Conservation (phyloP, 495 filamentous ascomycete genomes). For the Penicillium canescens region DNA sequence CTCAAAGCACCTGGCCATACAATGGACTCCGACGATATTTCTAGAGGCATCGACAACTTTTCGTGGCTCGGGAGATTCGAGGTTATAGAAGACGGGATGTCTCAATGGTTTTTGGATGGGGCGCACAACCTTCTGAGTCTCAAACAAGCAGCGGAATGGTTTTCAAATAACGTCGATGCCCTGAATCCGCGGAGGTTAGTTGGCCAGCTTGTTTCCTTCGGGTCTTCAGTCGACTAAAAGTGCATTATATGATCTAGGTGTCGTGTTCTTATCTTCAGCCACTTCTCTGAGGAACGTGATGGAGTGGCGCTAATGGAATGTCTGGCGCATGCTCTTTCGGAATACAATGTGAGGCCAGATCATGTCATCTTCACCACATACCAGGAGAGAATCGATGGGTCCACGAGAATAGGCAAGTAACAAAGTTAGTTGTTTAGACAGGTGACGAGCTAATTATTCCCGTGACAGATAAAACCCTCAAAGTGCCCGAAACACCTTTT, state of each 20-base stretch:
- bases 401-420: slow-evolving; percentile 20
- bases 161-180: slow-evolving; percentile 19
- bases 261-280: slow-evolving; percentile 40
- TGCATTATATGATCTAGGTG: not conserved
- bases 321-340: slow-evolving; percentile 28
- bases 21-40: slow-evolving; percentile 25
- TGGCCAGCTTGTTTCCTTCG: not conserved
- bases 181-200: slow-evolving; percentile 18
- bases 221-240: too few relatives aligned
- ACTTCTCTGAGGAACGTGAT: slow-evolving; percentile 41
- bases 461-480: slow-evolving; percentile 26
- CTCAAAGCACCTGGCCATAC: slow-evolving; percentile 16
- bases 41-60: slow-evolving; percentile 36
- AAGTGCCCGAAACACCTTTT: slow-evolving; percentile 20
- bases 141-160: slow-evolving; percentile 42
- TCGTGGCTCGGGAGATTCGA: slow-evolving; percentile 49
- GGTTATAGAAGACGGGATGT: slow-evolving; percentile 25
- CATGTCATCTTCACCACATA: slow-evolving; percentile 38
- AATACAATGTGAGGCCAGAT: slow-evolving; percentile 19
- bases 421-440: not conserved
- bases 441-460: not conserved
- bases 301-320: slow-evolving; percentile 27
- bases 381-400: slow-evolving; percentile 27
- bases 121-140: slow-evolving; percentile 52
- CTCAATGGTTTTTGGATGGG: slow-evolving; percentile 48